Evolutionary conservation across 1,284 basidiomycete species (phyloP).

Genomic region (Mrakiaceae sp.): DNA sequence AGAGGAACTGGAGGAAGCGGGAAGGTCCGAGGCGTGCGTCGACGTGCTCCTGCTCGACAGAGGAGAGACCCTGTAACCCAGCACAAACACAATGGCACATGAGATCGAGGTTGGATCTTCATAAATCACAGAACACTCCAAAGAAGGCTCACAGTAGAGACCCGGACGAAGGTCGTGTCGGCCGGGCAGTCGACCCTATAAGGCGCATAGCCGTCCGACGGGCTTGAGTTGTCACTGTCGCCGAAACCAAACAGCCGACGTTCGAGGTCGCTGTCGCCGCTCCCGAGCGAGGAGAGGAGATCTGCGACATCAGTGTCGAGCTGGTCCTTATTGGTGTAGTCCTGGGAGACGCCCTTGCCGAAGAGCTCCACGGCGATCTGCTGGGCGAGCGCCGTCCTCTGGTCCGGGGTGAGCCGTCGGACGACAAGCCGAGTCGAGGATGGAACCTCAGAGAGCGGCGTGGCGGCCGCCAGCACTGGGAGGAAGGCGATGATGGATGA

Average conservation of each 20-base stretch:
- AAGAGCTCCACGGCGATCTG: too few relatives aligned
- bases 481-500: too few relatives aligned
- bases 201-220: slow-evolving; percentile 26
- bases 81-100: neutral
- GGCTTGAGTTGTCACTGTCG: neutral
- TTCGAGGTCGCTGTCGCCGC: neutral
- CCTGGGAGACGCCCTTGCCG: too few relatives aligned
- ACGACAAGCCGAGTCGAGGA: too few relatives aligned
- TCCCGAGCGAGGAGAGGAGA: neutral
- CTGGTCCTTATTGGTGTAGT: neutral
- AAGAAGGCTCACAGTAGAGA: slow-evolving; percentile 19
- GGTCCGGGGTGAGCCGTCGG: too few relatives aligned
- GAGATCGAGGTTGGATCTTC: neutral
- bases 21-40: slow-evolving; percentile 7
- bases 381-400: too few relatives aligned
- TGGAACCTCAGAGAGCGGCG: too few relatives aligned
- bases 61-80: neutral
- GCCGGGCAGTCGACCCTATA: slow-evolving; percentile 30
- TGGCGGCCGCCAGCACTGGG: too few relatives aligned
- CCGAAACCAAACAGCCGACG: slow-evolving; percentile 10
- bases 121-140: neutral
- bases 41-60: slow-evolving; percentile 5
- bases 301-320: neutral
- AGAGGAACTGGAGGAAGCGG: slow-evolving; percentile 10
- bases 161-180: slow-evolving; percentile 28